These are phyloP conservation scores for Suillus clintonianus DNA, from an alignment of 768 basidiomycete species.

Conservation along the genomic window DNA sequence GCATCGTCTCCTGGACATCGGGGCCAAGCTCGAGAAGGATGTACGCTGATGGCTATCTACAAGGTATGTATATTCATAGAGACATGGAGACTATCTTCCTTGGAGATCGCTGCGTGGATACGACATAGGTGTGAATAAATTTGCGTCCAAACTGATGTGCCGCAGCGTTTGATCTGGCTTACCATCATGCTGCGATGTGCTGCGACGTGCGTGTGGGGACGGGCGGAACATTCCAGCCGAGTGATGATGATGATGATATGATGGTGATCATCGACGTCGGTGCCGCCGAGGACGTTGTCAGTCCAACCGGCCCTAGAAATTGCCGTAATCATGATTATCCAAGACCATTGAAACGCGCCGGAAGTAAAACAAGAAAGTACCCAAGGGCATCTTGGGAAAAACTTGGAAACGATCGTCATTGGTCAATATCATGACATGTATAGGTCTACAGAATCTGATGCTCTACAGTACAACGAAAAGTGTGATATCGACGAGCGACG, in stretches of 20 bases:
- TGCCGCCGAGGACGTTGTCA: neutral
- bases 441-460: neutral
- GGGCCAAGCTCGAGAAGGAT: neutral
- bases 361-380: neutral
- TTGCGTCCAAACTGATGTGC: neutral
- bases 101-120: neutral
- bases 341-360: neutral
- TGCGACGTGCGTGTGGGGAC: neutral
- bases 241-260: too few species aligned
- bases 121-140: neutral
- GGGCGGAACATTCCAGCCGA: neutral
- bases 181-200: too few species aligned
- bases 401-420: neutral
- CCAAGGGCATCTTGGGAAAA: neutral
- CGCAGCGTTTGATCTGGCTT: neutral
- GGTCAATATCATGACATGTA: conserved; percentile 1
- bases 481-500: conserved; percentile 3
- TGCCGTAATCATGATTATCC: neutral
- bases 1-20: conserved; percentile 1
- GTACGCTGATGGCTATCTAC: neutral
- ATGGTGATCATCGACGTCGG: neutral
- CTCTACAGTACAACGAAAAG: neutral
- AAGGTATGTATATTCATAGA: neutral
- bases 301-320: neutral
- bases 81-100: neutral